Percentiles rank a stretch among this genome's conserved stretches.
These are phyloP conservation scores for Phytopythium aichiense DNA, from an alignment of 352 stramenopile genomes.

Conservation along the genomic window DNA sequence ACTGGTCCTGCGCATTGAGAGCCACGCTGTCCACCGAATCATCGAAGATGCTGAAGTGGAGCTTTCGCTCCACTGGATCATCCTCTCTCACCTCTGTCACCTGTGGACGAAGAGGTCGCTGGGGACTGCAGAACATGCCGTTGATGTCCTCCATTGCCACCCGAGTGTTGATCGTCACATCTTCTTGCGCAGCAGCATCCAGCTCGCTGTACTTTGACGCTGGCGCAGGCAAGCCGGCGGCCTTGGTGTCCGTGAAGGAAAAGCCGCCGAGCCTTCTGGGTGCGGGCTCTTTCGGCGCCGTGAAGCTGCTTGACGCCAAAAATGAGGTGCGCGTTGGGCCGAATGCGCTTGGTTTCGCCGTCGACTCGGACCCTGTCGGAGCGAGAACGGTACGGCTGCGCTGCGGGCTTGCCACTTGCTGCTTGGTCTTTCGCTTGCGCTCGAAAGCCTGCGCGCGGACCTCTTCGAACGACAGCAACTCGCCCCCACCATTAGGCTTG, in stretches of 20 bases:
- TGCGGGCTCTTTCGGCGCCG: background rate
- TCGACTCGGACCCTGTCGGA: background rate
- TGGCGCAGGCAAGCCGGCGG: background rate
- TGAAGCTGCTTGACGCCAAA: background rate
- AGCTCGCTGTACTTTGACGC: conserved; percentile 14
- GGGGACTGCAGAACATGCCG: conserved; percentile 83
- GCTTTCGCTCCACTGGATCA: conserved; percentile 73
- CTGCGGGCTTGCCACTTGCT: background rate
- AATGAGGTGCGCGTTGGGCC: background rate
- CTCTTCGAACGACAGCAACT: conserved; percentile 80
- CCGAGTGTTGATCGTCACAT: conserved; percentile 87
- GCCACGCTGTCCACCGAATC: conserved; percentile 71
- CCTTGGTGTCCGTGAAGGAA: conserved; percentile 2
- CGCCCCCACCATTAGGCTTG: conserved; percentile 28
- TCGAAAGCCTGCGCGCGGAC: conserved; percentile 40
- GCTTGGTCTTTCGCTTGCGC: conserved; percentile 3
- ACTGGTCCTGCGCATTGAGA: conserved; percentile 45
- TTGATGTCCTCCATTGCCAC: conserved; percentile 83
- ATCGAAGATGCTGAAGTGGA: conserved; percentile 83
- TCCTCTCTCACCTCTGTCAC: conserved; percentile 49
- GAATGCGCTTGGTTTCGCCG: background rate
- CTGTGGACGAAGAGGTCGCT: conserved; percentile 31
- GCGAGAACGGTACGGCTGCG: conserved; percentile 9
- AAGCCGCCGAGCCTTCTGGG: background rate
- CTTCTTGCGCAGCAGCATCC: conserved; percentile 56